A percentile compares a stretch with the other conserved stretches of the same genome.
These are phyloP conservation scores for Metarhizium sp. DNA, from an alignment of 2,329 filamentous ascomycete species.

Conservation along the genomic window DNA sequence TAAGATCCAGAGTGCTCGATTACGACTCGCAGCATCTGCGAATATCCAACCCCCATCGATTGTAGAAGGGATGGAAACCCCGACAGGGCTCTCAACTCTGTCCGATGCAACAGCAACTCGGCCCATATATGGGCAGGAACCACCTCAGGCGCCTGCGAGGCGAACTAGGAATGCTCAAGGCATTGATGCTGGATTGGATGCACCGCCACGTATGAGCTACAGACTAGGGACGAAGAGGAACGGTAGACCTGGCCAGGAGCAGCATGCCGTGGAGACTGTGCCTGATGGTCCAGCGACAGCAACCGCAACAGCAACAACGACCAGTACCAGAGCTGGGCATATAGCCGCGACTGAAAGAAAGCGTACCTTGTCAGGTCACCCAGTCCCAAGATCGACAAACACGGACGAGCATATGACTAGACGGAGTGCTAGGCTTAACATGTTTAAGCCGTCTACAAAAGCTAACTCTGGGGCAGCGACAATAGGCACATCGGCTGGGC, in stretches of 20 bases:
- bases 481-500: conserved; percentile 45
- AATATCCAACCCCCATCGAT: conserved; percentile 23
- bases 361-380: conserved; percentile 84
- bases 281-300: conserved; percentile 29
- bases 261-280: conserved; percentile 26
- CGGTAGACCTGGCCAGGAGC: conserved; percentile 24
- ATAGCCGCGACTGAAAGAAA: conserved; percentile 59
- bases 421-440: conserved; percentile 61
- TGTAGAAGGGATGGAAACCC: conserved; percentile 56
- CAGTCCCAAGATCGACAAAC: conserved; percentile 41
- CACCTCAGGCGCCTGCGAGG: conserved; percentile 41
- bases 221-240: conserved; percentile 36
- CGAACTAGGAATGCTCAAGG: conserved; percentile 45
- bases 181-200: conserved; percentile 43
- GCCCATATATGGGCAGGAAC: conserved; percentile 26
- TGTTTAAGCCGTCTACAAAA: conserved; percentile 61
- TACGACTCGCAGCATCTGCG: conserved; percentile 31
- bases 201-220: conserved; percentile 56
- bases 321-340: conserved; percentile 19
- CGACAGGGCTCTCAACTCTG: conserved; percentile 23
- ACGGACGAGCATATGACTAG: conserved; percentile 52
- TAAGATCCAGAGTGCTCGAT: conserved; percentile 42
- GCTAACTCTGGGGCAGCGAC: conserved; percentile 48
- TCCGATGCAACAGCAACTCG: conserved; percentile 15
- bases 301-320: conserved; percentile 28